Conservation (phyloP, 1,139 yeast species). For the Pichia sp. region DNA sequence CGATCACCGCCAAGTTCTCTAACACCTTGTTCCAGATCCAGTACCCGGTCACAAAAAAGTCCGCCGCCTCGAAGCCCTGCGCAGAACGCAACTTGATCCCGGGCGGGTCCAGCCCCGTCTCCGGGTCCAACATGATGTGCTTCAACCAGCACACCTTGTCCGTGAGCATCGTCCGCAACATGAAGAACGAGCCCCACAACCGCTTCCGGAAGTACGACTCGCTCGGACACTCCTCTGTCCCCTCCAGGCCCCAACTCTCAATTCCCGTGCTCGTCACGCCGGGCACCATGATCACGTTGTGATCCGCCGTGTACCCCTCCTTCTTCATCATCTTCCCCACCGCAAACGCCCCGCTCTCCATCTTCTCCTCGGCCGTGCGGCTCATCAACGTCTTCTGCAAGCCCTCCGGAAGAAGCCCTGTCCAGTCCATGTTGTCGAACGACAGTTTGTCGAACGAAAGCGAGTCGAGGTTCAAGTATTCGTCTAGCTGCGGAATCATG, state of each 20-base stretch:
- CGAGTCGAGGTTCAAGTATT: slow-evolving; percentile 51
- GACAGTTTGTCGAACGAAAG: slow-evolving; percentile 32
- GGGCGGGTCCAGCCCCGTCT: slow-evolving; percentile 90
- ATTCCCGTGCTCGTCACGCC: slow-evolving; percentile 95
- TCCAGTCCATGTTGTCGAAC: slow-evolving; percentile 45
- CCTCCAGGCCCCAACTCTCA: slow-evolving; percentile 85
- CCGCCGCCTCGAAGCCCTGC: slow-evolving; percentile 96
- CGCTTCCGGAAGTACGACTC: slow-evolving; percentile 82
- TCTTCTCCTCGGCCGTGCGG: slow-evolving; percentile 37
- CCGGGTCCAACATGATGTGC: slow-evolving; percentile 82
- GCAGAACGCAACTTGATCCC: slow-evolving; percentile 79
- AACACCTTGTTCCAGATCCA: slow-evolving; percentile 98
- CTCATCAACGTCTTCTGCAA: slow-evolving; percentile 59
- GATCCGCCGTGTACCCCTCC: slow-evolving; percentile 48
- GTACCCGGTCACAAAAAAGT: slow-evolving; percentile 92
- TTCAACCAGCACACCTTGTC: slow-evolving; percentile 93
- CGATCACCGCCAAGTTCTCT: slow-evolving; percentile 89
- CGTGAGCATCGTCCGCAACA: slow-evolving; percentile 86
- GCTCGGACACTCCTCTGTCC: slow-evolving; percentile 66
- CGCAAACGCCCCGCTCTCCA: slow-evolving; percentile 75
- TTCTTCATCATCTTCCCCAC: slow-evolving; percentile 68
- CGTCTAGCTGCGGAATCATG: slow-evolving; percentile 37
- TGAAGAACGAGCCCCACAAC: slow-evolving; percentile 94
- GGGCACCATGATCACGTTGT: slow-evolving; percentile 89
- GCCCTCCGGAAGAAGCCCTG: slow-evolving; percentile 61